These are phyloP conservation scores for Pythium dissotocum DNA, from an alignment of 352 stramenopile genomes.

Conservation along the genomic window DNA sequence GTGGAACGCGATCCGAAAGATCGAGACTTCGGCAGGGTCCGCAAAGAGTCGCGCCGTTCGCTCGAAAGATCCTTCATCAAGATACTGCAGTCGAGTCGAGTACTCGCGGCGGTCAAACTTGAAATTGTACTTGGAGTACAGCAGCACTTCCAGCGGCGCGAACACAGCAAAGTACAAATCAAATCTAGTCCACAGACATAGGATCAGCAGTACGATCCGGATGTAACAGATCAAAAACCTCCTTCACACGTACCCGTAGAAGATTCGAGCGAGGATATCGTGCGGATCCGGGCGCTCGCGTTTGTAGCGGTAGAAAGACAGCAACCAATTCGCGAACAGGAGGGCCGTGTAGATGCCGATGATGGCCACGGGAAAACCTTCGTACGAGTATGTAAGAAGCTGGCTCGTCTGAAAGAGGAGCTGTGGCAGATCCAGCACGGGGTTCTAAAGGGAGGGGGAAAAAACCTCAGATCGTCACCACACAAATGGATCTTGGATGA, in stretches of 20 bases:
- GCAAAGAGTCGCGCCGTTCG: conserved; percentile 41
- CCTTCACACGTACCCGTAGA: conserved; percentile 16
- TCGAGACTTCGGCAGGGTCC: conserved; percentile 40
- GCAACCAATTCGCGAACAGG: conserved; percentile 46
- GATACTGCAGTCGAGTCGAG: conserved; percentile 30
- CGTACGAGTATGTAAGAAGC: conserved; percentile 41
- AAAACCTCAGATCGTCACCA: background rate
- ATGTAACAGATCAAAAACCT: background rate
- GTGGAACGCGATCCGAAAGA: conserved; percentile 45
- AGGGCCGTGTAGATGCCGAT: conserved; percentile 42
- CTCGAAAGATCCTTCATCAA: conserved; percentile 36
- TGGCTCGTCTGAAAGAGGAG: conserved; percentile 51
- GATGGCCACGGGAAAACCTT: conserved; percentile 44
- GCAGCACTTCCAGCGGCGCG: conserved; percentile 40
- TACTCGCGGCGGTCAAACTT: conserved; percentile 42
- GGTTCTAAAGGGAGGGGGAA: conserved; percentile 26
- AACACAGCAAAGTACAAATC: conserved; percentile 66
- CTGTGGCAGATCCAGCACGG: conserved; percentile 46
- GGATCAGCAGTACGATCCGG: background rate
- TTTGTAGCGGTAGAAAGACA: conserved; percentile 43
- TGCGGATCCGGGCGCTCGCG: conserved; percentile 11
- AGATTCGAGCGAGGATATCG: conserved; percentile 10
- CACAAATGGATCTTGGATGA: background rate
- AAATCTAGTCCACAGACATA: conserved; percentile 25
- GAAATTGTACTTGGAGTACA: conserved; percentile 45